A percentile compares a stretch with the other conserved stretches of the same genome.
Conservation (phyloP, 108 stramenopile genomes). For the Cyclotella kingstonii region DNA sequence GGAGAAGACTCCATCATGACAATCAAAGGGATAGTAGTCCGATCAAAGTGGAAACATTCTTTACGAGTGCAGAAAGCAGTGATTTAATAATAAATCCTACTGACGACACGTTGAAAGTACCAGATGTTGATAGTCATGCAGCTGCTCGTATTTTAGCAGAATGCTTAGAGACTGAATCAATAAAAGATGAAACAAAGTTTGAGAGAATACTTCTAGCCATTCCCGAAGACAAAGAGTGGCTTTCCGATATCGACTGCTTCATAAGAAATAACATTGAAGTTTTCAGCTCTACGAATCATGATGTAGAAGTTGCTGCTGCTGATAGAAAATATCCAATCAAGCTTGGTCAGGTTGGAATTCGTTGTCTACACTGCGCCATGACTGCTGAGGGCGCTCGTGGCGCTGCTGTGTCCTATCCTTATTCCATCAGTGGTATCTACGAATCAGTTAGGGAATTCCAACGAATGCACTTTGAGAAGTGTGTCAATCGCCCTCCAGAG, state of each 20-base stretch:
- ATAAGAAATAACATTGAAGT: slow-evolving; percentile 79
- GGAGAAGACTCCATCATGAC: slow-evolving; percentile 79
- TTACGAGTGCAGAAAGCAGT: background rate
- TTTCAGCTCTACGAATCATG: slow-evolving; percentile 64
- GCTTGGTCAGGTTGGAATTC: slow-evolving; percentile 76
- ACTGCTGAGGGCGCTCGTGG: slow-evolving; percentile 37
- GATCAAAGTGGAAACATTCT: slow-evolving; percentile 4
- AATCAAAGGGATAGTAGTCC: slow-evolving; percentile 27
- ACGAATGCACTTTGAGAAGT: slow-evolving; percentile 72
- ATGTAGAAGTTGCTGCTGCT: slow-evolving; percentile 52
- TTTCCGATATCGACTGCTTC: slow-evolving; percentile 80
- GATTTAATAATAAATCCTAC: background rate
- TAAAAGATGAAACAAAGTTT: background rate
- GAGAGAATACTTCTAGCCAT: slow-evolving; percentile 68
- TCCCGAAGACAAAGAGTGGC: slow-evolving; percentile 84
- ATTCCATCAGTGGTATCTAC: slow-evolving; percentile 74
- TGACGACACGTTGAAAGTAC: slow-evolving; percentile 10
- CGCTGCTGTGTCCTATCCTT: slow-evolving; percentile 71
- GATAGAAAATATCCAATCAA: slow-evolving; percentile 75
- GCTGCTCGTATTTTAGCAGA: slow-evolving; percentile 11
- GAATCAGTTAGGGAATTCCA: slow-evolving; percentile 84
- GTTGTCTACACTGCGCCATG: slow-evolving; percentile 75
- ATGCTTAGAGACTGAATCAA: slow-evolving; percentile 4
- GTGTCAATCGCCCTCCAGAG: slow-evolving; percentile 55
- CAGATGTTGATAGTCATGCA: slow-evolving; percentile 1